phyloP scores from a whole-genome alignment of 495 filamentous ascomycete species.

The Cudoniella acicularis region DNA sequence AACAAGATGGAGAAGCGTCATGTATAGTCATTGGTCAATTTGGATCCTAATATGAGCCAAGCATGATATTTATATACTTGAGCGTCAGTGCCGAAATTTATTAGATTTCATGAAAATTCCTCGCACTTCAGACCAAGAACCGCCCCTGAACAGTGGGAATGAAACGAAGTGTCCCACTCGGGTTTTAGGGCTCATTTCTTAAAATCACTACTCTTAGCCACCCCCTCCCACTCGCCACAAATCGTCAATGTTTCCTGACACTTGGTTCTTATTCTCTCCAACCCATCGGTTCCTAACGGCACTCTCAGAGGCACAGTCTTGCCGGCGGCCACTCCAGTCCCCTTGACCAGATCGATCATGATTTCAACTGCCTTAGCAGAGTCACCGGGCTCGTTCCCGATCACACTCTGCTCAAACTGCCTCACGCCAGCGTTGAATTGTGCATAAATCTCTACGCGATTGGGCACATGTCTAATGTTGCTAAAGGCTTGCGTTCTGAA shows the following conservation, averaged over 20 bases:
- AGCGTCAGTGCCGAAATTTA: neutral
- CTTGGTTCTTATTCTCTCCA: constrained; percentile 30
- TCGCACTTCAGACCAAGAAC: neutral
- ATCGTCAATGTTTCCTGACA: constrained; percentile 29
- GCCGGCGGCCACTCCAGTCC: constrained; percentile 15
- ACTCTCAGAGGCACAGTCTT: constrained; percentile 36
- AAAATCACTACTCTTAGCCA: neutral
- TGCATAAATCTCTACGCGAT: constrained; percentile 23
- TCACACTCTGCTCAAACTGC: constrained; percentile 14
- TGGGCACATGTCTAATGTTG: constrained; percentile 14
- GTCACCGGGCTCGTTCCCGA: constrained; percentile 39
- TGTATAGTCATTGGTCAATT: neutral
- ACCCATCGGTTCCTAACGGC: constrained; percentile 40
- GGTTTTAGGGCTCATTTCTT: neutral
- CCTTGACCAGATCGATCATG: constrained; percentile 42
- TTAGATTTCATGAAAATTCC: neutral
- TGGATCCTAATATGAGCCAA: neutral
- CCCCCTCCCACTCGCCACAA: constrained; percentile 37
- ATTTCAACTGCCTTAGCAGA: constrained; percentile 40
- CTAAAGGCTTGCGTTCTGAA: constrained; percentile 41
- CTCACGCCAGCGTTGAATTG: constrained; percentile 28
- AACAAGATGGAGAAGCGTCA: neutral
- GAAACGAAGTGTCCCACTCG: neutral
- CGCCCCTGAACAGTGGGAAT: neutral
- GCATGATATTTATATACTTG: neutral